A percentile compares a stretch with the other conserved stretches of the same genome.
These are phyloP conservation scores for Tulasnella sp. DNA, from an alignment of 768 basidiomycete species.

Conservation along the genomic window DNA sequence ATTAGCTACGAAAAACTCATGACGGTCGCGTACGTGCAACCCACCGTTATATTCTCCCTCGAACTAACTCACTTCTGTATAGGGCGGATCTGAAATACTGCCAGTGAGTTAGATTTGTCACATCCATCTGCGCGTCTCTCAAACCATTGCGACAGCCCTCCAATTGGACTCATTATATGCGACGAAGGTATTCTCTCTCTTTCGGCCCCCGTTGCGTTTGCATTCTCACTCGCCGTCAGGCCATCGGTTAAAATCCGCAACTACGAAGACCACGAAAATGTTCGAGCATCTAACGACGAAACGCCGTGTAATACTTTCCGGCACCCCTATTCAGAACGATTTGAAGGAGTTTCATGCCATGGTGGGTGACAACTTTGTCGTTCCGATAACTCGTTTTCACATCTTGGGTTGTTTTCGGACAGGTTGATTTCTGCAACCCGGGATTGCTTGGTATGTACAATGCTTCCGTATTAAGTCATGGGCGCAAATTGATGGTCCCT, in stretches of 20 bases:
- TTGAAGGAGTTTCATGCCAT: conserved; percentile 93
- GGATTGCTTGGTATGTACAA: conserved; percentile 64
- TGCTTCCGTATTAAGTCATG: neutral
- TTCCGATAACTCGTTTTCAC: neutral
- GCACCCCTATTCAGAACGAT: conserved; percentile 97
- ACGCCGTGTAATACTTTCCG: conserved; percentile 83
- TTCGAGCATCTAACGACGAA: conserved; percentile 72
- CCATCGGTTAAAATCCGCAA: conserved; percentile 87
- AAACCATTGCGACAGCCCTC: conserved; percentile 51
- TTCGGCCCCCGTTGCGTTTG: neutral
- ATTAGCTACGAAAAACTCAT: conserved; percentile 88
- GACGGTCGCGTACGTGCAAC: neutral
- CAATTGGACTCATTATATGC: conserved; percentile 88
- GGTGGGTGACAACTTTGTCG: conserved; percentile 46
- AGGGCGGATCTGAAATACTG: conserved; percentile 59
- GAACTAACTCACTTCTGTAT: conserved; percentile 11
- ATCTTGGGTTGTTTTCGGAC: conserved; percentile 21
- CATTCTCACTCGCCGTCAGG: conserved; percentile 42
- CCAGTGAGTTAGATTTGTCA: conserved; percentile 45
- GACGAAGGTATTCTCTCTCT: conserved; percentile 67
- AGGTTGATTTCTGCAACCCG: conserved; percentile 94
- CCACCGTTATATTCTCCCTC: neutral
- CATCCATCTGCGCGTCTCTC: conserved; percentile 11
- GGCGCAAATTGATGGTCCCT: conserved; percentile 6
- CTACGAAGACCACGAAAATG: conserved; percentile 83